Conservation (phyloP, 1,284 basidiomycete genomes). For the Apiotrichum siamense region DNA sequence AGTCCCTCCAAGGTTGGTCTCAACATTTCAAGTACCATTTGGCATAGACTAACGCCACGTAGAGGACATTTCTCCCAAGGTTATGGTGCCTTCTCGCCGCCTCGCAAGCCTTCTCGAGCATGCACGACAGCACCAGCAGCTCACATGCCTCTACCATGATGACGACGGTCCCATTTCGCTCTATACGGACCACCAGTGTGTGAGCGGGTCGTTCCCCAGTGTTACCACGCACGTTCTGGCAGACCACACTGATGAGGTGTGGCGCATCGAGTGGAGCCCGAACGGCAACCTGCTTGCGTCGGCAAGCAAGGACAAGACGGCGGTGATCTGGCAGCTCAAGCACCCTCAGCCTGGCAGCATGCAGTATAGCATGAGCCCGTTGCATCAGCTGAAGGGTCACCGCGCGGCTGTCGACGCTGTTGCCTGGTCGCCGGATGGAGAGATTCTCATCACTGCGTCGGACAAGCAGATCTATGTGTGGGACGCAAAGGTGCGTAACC, state of each 20-base stretch:
- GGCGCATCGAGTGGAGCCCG: conserved; percentile 92
- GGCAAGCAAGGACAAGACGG: conserved; percentile 76
- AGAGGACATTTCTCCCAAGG: conserved; percentile 80
- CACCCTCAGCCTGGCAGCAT: conserved; percentile 22
- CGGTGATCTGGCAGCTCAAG: conserved; percentile 80
- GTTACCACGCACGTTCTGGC: conserved; percentile 75
- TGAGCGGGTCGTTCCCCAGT: conserved; percentile 72
- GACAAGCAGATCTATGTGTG: conserved; percentile 77
- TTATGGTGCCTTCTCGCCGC: conserved; percentile 88
- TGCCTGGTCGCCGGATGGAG: conserved; percentile 84
- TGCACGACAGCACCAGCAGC: conserved; percentile 71
- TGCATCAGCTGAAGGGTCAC: conserved; percentile 58
- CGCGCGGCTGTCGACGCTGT: conserved; percentile 68
- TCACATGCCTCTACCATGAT: conserved; percentile 75
- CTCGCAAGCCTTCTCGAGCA: conserved; percentile 81
- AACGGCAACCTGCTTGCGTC: conserved; percentile 78
- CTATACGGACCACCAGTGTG: conserved; percentile 78
- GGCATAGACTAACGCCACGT: conserved; percentile 4
- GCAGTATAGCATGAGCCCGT: conserved; percentile 24
- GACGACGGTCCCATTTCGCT: conserved; percentile 60
- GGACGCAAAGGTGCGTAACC: conserved; percentile 64
- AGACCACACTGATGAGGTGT: conserved; percentile 88
- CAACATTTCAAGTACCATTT: background rate
- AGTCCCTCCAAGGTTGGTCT: conserved; percentile 70
- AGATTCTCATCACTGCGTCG: conserved; percentile 69